These are phyloP conservation scores for Sporothrix humicola DNA, from an alignment of 2,329 filamentous ascomycete species.

Conservation along the genomic window DNA sequence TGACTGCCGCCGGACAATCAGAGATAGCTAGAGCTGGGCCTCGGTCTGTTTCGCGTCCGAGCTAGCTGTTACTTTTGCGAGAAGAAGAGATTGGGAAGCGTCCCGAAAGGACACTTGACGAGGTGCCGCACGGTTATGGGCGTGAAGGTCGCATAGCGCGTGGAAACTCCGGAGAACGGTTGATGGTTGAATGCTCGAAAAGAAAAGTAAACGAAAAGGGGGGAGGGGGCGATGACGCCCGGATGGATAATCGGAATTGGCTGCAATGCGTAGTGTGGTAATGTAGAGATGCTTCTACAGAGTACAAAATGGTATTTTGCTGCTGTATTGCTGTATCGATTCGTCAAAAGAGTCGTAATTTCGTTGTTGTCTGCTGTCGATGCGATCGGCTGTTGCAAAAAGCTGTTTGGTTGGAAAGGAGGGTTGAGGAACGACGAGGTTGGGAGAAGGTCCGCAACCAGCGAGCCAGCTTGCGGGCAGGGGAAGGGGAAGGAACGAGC, in stretches of 20 bases:
- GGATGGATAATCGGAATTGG: slow-evolving; percentile 9
- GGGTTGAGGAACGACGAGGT: slow-evolving; percentile 1
- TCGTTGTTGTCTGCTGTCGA: slow-evolving; percentile 9
- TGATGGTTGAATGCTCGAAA: background rate
- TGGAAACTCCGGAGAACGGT: slow-evolving; percentile 7
- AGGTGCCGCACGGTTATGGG: slow-evolving; percentile 34
- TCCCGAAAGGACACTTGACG: slow-evolving; percentile 9
- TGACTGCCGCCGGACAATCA: background rate
- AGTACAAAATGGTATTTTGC: slow-evolving; percentile 11
- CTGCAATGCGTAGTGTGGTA: background rate
- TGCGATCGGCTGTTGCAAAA: slow-evolving; percentile 2
- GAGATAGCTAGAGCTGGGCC: background rate
- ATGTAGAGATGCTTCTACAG: slow-evolving; percentile 3
- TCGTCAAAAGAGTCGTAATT: background rate
- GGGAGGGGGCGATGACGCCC: background rate
- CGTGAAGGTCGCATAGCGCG: slow-evolving; percentile 28
- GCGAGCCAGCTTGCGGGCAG: slow-evolving; percentile 3
- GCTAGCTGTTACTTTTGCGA: background rate
- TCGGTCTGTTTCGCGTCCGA: background rate
- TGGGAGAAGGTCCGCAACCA: slow-evolving; percentile 21
- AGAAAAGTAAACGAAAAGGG: background rate
- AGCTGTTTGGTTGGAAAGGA: slow-evolving; percentile 16
- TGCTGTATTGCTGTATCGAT: background rate
- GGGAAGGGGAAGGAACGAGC: slow-evolving; percentile 8
- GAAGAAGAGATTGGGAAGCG: background rate